phyloP scores from a whole-genome alignment of 352 stramenopile species.

The Phytopythium helicoides region DNA sequence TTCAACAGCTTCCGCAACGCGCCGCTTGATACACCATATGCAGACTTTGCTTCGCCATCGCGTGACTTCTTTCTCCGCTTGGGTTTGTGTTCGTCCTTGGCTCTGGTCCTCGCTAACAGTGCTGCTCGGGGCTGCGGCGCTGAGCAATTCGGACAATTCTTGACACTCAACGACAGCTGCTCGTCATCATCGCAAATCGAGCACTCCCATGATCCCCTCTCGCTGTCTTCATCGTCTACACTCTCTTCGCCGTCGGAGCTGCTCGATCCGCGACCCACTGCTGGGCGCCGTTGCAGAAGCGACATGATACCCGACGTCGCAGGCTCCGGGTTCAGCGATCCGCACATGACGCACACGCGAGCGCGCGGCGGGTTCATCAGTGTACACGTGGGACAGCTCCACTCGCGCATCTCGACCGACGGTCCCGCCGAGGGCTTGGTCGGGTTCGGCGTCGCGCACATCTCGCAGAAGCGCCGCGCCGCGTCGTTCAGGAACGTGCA shows the following conservation, averaged over 20 bases:
- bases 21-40: slow-evolving; percentile 69
- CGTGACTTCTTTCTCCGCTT: slow-evolving; percentile 36
- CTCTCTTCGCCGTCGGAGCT: slow-evolving; percentile 24
- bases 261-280: slow-evolving; percentile 20
- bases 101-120: slow-evolving; percentile 11
- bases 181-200: slow-evolving; percentile 8
- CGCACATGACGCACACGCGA: slow-evolving; percentile 54
- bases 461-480: slow-evolving; percentile 62
- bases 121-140: slow-evolving; percentile 16
- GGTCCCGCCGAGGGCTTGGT: slow-evolving; percentile 11
- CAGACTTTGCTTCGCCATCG: slow-evolving; percentile 35
- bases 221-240: slow-evolving; percentile 15
- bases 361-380: slow-evolving; percentile 57
- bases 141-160: slow-evolving; percentile 41
- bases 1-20: slow-evolving; percentile 50
- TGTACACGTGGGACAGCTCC: slow-evolving; percentile 69
- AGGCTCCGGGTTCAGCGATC: slow-evolving; percentile 68
- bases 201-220: slow-evolving; percentile 3
- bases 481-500: slow-evolving; percentile 76
- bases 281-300: slow-evolving; percentile 28
- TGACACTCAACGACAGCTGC: slow-evolving; percentile 13
- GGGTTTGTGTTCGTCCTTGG: slow-evolving; percentile 31
- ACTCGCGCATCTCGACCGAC: slow-evolving; percentile 21
- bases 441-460: slow-evolving; percentile 69
- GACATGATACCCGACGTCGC: slow-evolving; percentile 24